Conservation (phyloP, 2,329 filamentous ascomycete species). For the Dactylella cylindrospora region DNA sequence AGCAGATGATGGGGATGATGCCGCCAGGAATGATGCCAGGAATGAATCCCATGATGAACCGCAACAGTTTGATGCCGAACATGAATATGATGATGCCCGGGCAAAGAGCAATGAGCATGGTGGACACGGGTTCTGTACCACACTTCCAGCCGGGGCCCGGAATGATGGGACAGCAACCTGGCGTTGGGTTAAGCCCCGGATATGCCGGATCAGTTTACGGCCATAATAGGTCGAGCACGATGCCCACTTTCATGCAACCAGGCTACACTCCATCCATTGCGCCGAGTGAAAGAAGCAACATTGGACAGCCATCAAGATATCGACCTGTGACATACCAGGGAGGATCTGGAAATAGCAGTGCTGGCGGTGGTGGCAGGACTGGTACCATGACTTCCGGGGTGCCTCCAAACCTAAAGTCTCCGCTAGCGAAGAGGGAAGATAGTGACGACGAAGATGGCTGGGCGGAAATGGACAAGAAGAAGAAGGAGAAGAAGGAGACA, state of each 20-base stretch:
- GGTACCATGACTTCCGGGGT: constrained; percentile 55
- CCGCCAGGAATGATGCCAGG: constrained; percentile 49
- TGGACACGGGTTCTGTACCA: constrained; percentile 68
- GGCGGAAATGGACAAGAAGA: constrained; percentile 70
- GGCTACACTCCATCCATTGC: constrained; percentile 87
- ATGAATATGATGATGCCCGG: constrained; percentile 52
- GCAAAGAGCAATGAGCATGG: constrained; percentile 78
- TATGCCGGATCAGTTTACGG: constrained; percentile 58
- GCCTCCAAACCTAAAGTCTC: constrained; percentile 49
- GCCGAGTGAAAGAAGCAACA: constrained; percentile 90
- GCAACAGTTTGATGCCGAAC: constrained; percentile 35
- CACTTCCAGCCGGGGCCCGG: constrained; percentile 51
- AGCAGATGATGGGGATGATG: constrained; percentile 48
- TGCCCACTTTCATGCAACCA: constrained; percentile 50
- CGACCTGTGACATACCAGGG: constrained; percentile 72
- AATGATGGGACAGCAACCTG: constrained; percentile 35
- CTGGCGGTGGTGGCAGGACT: constrained; percentile 52
- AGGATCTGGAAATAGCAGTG: constrained; percentile 51
- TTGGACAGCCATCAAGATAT: constrained; percentile 86
- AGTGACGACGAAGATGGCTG: constrained; percentile 69
- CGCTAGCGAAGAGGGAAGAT: constrained; percentile 54
- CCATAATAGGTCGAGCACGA: constrained; percentile 46
- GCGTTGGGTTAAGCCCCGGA: constrained; percentile 48
- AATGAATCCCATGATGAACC: constrained; percentile 51
- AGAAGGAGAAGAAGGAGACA: constrained; percentile 66